These are phyloP conservation scores for Cryphonectria japonica DNA, from an alignment of 2,329 filamentous ascomycete species.

Conservation along the genomic window DNA sequence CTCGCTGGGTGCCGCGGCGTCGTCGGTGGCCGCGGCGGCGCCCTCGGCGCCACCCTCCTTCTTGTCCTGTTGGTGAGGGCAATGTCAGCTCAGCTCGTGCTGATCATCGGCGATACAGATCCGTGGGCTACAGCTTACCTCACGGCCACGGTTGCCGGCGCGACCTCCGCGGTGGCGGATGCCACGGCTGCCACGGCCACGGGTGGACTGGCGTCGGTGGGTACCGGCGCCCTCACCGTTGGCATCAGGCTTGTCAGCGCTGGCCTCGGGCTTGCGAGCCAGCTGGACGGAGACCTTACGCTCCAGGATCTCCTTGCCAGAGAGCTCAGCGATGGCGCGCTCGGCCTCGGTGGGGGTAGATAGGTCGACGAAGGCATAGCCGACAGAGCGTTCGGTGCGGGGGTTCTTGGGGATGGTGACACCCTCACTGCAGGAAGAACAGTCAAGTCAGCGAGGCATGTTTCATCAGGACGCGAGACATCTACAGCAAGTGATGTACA, in stretches of 20 bases:
- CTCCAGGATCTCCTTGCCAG: constrained; percentile 95
- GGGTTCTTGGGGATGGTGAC: constrained; percentile 99
- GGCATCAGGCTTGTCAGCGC: constrained; percentile 74
- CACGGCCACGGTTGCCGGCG: constrained; percentile 60
- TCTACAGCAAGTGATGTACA: background rate
- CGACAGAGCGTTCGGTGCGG: constrained; percentile 96
- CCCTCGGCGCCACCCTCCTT: constrained; percentile 55
- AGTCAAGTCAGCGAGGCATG: constrained; percentile 40
- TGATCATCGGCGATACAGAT: background rate
- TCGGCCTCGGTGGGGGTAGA: constrained; percentile 93
- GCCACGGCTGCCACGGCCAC: constrained; percentile 66
- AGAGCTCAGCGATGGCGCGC: constrained; percentile 92
- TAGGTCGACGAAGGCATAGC: constrained; percentile 98
- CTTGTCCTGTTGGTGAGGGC: constrained; percentile 44
- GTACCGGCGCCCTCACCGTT: constrained; percentile 77
- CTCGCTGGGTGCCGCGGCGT: constrained; percentile 54
- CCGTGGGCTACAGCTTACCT: constrained; percentile 48
- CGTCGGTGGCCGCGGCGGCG: constrained; percentile 50
- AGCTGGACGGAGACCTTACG: constrained; percentile 99
- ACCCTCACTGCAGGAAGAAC: constrained; percentile 73
- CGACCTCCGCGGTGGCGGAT: constrained; percentile 66
- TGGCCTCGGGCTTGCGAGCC: constrained; percentile 92
- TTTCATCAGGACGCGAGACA: background rate
- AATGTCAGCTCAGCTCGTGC: constrained; percentile 30
- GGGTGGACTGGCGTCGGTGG: constrained; percentile 65